These are phyloP conservation scores for Globisporangium heterothallicum DNA, from an alignment of 352 stramenopile genomes.

Conservation along the genomic window DNA sequence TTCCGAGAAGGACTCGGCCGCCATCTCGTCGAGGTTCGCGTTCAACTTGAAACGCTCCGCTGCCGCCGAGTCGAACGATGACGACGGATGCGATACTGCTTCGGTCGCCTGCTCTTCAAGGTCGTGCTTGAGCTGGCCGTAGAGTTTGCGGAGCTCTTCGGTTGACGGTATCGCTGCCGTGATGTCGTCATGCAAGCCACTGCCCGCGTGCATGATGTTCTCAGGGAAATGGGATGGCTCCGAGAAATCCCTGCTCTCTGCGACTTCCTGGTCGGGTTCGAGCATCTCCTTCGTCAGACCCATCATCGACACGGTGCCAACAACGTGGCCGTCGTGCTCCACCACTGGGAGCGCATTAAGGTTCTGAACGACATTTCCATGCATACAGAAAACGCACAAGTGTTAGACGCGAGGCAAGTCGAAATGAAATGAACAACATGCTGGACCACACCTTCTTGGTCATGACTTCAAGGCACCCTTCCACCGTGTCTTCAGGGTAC, in stretches of 20 bases:
- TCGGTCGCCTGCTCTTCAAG: conserved; percentile 11
- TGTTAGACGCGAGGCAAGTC: no score
- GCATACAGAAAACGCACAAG: neutral
- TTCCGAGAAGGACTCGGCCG: conserved; percentile 49
- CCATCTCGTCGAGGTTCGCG: conserved; percentile 42
- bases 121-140: conserved; percentile 21
- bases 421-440: neutral
- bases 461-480: conserved; percentile 36
- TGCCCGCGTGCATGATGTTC: conserved; percentile 18
- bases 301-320: conserved; percentile 29
- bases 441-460: conserved; percentile 30
- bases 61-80: conserved; percentile 16
- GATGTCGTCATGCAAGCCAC: conserved; percentile 27
- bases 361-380: no score
- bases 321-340: conserved; percentile 25
- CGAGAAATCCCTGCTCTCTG: conserved; percentile 15
- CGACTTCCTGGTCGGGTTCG: neutral
- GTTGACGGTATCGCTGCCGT: conserved; percentile 1
- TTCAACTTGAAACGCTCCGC: conserved; percentile 25
- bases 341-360: conserved; percentile 31
- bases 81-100: neutral
- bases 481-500: conserved; percentile 32
- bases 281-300: conserved; percentile 34
- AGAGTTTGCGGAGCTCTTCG: conserved; percentile 17
- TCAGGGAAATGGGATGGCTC: conserved; percentile 31